Base-by-base conservation (phyloP, 352 stramenopile species). In the Elongisporangium prolatum region DNA sequence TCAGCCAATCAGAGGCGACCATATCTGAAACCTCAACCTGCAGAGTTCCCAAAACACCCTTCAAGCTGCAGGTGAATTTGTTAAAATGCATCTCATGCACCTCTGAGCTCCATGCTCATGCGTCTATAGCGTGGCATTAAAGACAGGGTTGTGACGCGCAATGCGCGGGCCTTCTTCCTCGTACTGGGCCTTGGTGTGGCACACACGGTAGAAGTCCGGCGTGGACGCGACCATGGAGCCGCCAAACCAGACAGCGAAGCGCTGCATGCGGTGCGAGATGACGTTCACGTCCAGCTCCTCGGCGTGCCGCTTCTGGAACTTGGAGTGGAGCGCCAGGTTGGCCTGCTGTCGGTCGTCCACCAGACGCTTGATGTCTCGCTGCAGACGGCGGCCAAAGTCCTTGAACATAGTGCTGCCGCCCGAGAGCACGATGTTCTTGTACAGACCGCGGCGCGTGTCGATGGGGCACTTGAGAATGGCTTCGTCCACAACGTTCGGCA, bases 351-450 rank as follows among this genome's bases (percentile, higher is more conserved):
- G 83, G 16, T 89, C 71, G 61, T 98, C 89, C 44, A 95, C 93
- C 21, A 95, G 75, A 18, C 91, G 87, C 75, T 98, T 98, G 66
- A 98, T 96, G 60, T 98, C 95, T 44, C 89, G 78, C 68, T 98
- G 84, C 38, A 98, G 81, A 48, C 95, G 84, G 37, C 89, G 81
- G 24, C 91, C 93, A 77, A 98, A 98, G 70, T 98, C 90, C 67
- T 98, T 98, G 68, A 98, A 98, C 89, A 98, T 98, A n/a, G 95
- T 98, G 57, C 84, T 96, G 50, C 95, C 95, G 57, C 95, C 95
- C 28, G 85, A 97, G 9, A 98, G 74, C 56, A 98, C 93, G 68
- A 98, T 98, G 75, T 98, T 98, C 71, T 97, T 97, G 85, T 98
- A 98, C 22, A 98, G 68, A 17, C 86, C 88, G 44, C 94, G 79